Evolutionary conservation across 129 eudicot genomes (phyloP).

Genomic region (Tanacetum coccineum): DNA sequence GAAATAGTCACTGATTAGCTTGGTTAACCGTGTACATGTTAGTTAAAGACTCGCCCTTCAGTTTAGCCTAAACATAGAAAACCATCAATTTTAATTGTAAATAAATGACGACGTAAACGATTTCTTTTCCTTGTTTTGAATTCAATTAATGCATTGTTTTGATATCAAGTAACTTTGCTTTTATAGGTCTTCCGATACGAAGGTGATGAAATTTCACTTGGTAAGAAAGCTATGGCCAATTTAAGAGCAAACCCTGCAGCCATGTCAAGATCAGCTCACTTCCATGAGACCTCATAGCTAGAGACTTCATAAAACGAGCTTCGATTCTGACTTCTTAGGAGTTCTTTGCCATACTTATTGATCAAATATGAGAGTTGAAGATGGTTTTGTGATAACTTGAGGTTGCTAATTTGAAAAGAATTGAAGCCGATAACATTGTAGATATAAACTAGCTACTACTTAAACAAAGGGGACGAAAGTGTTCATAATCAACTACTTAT

Average conservation of each 20-base stretch:
- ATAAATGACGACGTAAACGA: no score
- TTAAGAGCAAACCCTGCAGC: conserved; percentile 42
- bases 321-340: conserved; percentile 1
- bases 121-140: no score
- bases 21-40: no score
- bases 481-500: background rate
- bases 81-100: no score
- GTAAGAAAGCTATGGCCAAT: conserved; percentile 30
- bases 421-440: conserved; percentile 11
- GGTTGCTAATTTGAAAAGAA: conserved; percentile 17
- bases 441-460: conserved; percentile 9
- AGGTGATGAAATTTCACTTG: conserved; percentile 23
- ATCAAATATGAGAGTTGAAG: conserved; percentile 1
- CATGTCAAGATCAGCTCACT: conserved; percentile 32
- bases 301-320: conserved; percentile 5
- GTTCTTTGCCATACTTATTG: conserved; percentile 5
- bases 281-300: conserved; percentile 31
- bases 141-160: background rate
- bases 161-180: background rate
- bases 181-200: conserved; percentile 22
- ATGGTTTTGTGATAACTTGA: conserved; percentile 17
- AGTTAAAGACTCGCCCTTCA: no score
- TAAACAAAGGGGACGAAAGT: conserved; percentile 9
- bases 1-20: no score
- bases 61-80: no score